phyloP scores from a whole-genome alignment of 768 basidiomycete species.

The Auricularia sp. region DNA sequence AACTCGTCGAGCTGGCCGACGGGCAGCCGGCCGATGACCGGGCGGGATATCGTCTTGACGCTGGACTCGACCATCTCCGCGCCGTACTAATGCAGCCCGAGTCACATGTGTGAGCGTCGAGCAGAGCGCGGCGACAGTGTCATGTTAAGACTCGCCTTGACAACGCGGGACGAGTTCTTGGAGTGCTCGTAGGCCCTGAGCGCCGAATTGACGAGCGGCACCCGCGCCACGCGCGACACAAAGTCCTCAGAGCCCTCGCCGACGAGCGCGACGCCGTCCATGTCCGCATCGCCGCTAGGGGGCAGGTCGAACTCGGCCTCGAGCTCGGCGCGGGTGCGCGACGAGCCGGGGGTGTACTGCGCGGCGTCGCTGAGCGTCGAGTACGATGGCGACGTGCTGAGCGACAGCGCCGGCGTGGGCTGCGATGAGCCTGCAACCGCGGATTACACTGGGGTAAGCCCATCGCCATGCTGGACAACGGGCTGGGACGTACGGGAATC shows the following conservation, averaged over 20 bases:
- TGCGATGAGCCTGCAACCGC: neutral
- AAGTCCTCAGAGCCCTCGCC: slow-evolving; percentile 22
- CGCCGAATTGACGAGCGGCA: slow-evolving; percentile 68
- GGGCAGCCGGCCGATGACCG: slow-evolving; percentile 71
- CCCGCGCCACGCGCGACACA: slow-evolving; percentile 49
- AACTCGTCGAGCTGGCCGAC: slow-evolving; percentile 74
- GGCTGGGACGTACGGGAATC: neutral
- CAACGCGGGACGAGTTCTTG: slow-evolving; percentile 74
- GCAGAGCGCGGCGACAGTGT: slow-evolving; percentile 4
- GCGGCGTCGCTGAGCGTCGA: slow-evolving; percentile 1
- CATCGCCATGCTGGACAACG: neutral
- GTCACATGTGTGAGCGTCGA: neutral
- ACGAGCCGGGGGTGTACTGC: neutral
- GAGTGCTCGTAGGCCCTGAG: slow-evolving; percentile 70
- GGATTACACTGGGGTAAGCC: neutral
- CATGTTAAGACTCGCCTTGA: slow-evolving; percentile 47
- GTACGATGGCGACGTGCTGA: neutral
- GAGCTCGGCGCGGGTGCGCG: neutral
- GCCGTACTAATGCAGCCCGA: slow-evolving; percentile 47
- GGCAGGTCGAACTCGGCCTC: neutral
- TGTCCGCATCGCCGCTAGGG: neutral
- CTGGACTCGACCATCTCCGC: slow-evolving; percentile 82
- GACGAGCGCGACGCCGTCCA: neutral
- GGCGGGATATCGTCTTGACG: slow-evolving; percentile 69
- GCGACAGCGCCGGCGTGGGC: neutral